Conservation (phyloP, 345 rosid species). For the Populus simonii region DNA sequence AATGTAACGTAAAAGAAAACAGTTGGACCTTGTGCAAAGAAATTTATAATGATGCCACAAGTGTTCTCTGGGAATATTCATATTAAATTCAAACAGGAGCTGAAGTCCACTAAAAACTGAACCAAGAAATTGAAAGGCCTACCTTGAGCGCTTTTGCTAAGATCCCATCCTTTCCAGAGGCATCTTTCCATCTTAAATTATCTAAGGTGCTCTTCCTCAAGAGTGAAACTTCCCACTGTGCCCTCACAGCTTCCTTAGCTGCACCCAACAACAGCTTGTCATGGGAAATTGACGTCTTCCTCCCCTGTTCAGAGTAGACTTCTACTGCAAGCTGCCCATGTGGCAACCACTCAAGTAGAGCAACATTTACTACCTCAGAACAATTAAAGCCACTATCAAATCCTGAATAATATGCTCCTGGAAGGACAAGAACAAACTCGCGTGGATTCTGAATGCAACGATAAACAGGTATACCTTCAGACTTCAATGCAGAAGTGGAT, state of each 20-base stretch:
- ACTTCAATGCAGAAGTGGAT: conserved; percentile 41
- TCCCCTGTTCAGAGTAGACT: conserved; percentile 43
- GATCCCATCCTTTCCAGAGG: conserved; percentile 52
- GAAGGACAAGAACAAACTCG: conserved; percentile 62
- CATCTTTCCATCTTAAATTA: conserved; percentile 45
- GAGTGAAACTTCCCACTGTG: conserved; percentile 45
- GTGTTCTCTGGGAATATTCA: background rate
- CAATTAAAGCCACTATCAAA: conserved; percentile 74
- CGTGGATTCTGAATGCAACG: conserved; percentile 65
- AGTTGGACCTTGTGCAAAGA: background rate
- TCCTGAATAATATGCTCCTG: conserved; percentile 58
- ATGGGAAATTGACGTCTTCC: conserved; percentile 50
- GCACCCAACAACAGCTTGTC: conserved; percentile 65
- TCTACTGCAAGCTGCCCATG: conserved; percentile 55
- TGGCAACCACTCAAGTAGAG: conserved; percentile 74
- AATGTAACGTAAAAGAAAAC: background rate
- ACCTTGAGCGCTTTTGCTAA: conserved; percentile 61
- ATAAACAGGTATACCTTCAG: conserved; percentile 57
- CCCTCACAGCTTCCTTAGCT: conserved; percentile 57
- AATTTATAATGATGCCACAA: background rate
- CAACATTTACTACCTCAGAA: conserved; percentile 57
- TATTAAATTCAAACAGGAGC: background rate
- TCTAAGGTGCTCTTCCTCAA: conserved; percentile 37
- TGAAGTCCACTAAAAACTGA: background rate
- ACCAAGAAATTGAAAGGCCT: conserved; percentile 5